Evolutionary conservation across 2,329 filamentous ascomycete genomes (phyloP).

Genomic region (Neonectria punicea): DNA sequence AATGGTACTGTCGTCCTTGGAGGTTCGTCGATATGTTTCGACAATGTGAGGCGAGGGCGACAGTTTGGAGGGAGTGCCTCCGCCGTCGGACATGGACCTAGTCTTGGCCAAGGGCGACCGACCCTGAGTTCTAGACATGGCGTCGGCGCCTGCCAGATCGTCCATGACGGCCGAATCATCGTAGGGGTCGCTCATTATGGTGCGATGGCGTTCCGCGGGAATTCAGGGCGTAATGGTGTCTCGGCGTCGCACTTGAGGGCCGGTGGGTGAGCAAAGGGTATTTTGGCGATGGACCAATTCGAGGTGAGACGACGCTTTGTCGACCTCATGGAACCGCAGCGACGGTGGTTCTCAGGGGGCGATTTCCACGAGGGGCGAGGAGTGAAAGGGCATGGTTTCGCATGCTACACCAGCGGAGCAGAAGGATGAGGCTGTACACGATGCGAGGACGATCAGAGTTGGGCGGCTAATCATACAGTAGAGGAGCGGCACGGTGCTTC

Average conservation of each 20-base stretch:
- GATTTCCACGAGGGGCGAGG: slow-evolving; percentile 16
- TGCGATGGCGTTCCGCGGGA: slow-evolving; percentile 37
- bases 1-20: slow-evolving; percentile 74
- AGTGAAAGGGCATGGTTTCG: slow-evolving; percentile 32
- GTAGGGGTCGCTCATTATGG: slow-evolving; percentile 31
- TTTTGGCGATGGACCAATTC: slow-evolving; percentile 9
- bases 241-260: slow-evolving; percentile 11
- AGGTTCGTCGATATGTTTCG: slow-evolving; percentile 64
- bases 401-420: slow-evolving; percentile 18
- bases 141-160: slow-evolving; percentile 31
- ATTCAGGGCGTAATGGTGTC: slow-evolving; percentile 3
- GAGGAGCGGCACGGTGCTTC: slow-evolving; percentile 14
- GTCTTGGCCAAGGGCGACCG: slow-evolving; percentile 62
- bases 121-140: slow-evolving; percentile 27
- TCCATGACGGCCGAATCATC: slow-evolving; percentile 51
- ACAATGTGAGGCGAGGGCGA: slow-evolving; percentile 69
- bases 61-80: slow-evolving; percentile 64
- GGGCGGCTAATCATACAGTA: slow-evolving; percentile 24
- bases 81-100: slow-evolving; percentile 73
- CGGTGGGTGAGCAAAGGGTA: slow-evolving; percentile 9
- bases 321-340: slow-evolving; percentile 33
- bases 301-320: slow-evolving; percentile 18
- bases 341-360: slow-evolving; percentile 32
- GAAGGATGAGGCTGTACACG: slow-evolving; percentile 34
- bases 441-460: slow-evolving; percentile 7